Base-by-base conservation (phyloP, 169 alveolate species). In the Eimeria maxima region DNA sequence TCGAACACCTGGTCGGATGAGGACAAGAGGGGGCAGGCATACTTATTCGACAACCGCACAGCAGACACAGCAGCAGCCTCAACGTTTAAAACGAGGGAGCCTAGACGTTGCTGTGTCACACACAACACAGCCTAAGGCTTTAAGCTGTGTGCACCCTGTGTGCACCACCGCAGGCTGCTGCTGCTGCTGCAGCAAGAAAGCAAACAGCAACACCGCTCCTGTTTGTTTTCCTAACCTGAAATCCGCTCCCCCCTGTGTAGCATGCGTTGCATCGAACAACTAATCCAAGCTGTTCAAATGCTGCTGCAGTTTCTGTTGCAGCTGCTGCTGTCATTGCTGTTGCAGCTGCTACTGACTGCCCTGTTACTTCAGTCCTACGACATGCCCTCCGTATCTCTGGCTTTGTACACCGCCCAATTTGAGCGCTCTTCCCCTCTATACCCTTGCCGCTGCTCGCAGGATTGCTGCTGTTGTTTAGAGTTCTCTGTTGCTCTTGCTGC, bases 81-180 rank as follows among this genome's bases (percentile, higher is more conserved):
- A 38, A 44, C 38, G 44, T 47, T 80, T n/a, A n/a, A 80, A 80
- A 50, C 69, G 90, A 53, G 22, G 29, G 69, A 45, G 50, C 90
- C 69, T 80, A 47, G 47, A 18, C 71, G 73, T 24, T 80, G 90
- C 18, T 0, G 42, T 33, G 38, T 33, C 38, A 33, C 1, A 1
- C 38, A 33, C 1, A 33, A 33, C 38, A 33, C 38, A 33, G 38
- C 38, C 38, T 33, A 33, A 33, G 38, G 38, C 38, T 33, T 33
- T n/a, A n/a, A n/a, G n/a, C n/a, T n/a, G n/a, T n/a, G n/a, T n/a
- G n/a, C n/a, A n/a, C n/a, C n/a, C n/a, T n/a, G n/a, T n/a, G n/a
- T n/a, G n/a, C 10, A 53, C 60, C 60, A 53, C 60, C 60, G 10
- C 60, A 53, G 16, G 60, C 20, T 53, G 60, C 60, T 11, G 60